Evolutionary conservation across 192 early-diverging fungal species (phyloP).

Genomic region (Cladochytrium replicatum): DNA sequence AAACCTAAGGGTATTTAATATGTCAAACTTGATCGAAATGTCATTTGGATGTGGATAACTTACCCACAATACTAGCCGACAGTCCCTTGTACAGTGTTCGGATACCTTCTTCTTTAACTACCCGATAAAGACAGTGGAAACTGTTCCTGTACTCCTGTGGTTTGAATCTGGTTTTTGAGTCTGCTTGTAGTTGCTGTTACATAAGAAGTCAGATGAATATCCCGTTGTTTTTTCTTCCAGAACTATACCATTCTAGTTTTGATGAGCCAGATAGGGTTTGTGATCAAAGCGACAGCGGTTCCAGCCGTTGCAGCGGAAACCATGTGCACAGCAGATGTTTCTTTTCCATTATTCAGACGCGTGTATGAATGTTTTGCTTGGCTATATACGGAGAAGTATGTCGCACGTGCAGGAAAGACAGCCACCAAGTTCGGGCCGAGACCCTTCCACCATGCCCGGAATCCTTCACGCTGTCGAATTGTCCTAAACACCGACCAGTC

Average conservation of each 20-base stretch:
- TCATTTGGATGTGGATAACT: background rate
- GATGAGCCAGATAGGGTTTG: slow-evolving; percentile 96
- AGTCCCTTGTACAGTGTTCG: slow-evolving; percentile 81
- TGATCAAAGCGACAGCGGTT: slow-evolving; percentile 66
- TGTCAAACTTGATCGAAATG: too few species aligned
- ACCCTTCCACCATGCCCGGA: slow-evolving; percentile 85
- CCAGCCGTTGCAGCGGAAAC: slow-evolving; percentile 66
- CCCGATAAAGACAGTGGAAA: slow-evolving; percentile 56
- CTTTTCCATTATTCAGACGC: slow-evolving; percentile 60
- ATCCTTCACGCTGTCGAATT: slow-evolving; percentile 67
- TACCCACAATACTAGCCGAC: slow-evolving; percentile 77
- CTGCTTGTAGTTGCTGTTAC: slow-evolving; percentile 59
- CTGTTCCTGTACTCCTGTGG: slow-evolving; percentile 58
- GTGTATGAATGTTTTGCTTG: slow-evolving; percentile 76
- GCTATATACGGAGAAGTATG: slow-evolving; percentile 89
- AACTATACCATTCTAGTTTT: slow-evolving; percentile 72
- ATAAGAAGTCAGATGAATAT: background rate
- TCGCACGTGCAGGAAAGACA: slow-evolving; percentile 87
- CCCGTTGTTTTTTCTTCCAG: too few species aligned
- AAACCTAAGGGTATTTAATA: slow-evolving; percentile 61
- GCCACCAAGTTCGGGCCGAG: slow-evolving; percentile 86
- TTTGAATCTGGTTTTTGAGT: slow-evolving; percentile 17
- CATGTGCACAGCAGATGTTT: slow-evolving; percentile 72
- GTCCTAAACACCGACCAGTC: slow-evolving; percentile 15
- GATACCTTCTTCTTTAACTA: slow-evolving; percentile 73